Conservation (phyloP, 1,284 basidiomycete species). For the Stygiomarasmius scandens region DNA sequence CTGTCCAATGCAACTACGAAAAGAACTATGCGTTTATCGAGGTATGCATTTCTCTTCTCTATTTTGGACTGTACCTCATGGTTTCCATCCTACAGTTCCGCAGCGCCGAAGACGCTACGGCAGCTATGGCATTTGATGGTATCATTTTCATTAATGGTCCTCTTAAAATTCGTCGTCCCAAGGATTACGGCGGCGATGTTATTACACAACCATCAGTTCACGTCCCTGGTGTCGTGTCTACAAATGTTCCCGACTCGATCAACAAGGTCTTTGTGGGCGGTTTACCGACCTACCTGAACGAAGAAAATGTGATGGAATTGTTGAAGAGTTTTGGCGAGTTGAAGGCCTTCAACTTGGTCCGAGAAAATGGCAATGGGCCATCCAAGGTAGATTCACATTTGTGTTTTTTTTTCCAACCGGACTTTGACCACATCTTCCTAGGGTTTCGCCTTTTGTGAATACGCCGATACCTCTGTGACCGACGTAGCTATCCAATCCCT, state of each 20-base stretch:
- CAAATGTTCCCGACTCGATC: slow-evolving; percentile 94
- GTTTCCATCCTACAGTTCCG: slow-evolving; percentile 72
- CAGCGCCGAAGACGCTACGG: slow-evolving; percentile 93
- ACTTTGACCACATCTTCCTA: slow-evolving; percentile 33
- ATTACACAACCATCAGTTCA: slow-evolving; percentile 68
- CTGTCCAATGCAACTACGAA: slow-evolving; percentile 95
- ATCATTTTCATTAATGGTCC: slow-evolving; percentile 92
- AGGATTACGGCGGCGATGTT: slow-evolving; percentile 88
- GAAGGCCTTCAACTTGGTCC: slow-evolving; percentile 96
- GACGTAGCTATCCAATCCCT: slow-evolving; percentile 96
- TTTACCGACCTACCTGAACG: slow-evolving; percentile 91
- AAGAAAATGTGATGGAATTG: slow-evolving; percentile 97
- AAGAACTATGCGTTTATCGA: slow-evolving; percentile 98
- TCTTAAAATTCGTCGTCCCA: slow-evolving; percentile 94
- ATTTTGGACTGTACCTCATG: slow-evolving; percentile 9
- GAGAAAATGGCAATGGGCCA: slow-evolving; percentile 85
- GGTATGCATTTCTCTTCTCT: slow-evolving; percentile 45
- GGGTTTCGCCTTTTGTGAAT: slow-evolving; percentile 99
- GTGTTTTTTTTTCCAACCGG: background rate
- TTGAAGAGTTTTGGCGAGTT: slow-evolving; percentile 97
- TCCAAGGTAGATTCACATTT: slow-evolving; percentile 70
- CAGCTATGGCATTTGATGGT: slow-evolving; percentile 96
- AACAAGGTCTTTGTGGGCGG: slow-evolving; percentile 99
- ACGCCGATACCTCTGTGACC: slow-evolving; percentile 86
- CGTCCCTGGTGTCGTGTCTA: slow-evolving; percentile 94